Base-by-base conservation (phyloP, 106 monocot genomes). In the Phalaenopsis aphrodite region DNA sequence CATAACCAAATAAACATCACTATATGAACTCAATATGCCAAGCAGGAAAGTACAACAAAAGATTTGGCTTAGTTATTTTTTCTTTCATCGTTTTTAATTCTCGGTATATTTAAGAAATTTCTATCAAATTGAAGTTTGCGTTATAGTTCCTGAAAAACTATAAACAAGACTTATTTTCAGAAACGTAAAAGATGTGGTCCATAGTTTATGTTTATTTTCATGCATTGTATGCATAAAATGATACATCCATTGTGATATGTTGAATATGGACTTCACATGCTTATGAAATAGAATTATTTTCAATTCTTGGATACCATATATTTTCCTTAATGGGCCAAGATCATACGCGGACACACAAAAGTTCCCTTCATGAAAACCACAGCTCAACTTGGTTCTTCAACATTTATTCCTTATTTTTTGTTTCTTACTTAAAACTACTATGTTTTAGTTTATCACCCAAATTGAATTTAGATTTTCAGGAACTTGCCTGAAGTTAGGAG, bases 401-500 rank as follows among this genome's bases (percentile, higher is more conserved):
- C 9, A 24, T 21, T 64, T 64, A 23, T 64, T 64, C 7, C 64
- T 64, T 71, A 15, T 71, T 69, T 37, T 71, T 1, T 24, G 38
- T 71, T 36, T 41, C 8, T 71, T 15, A 4, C 9, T 38, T 71
- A 52, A 39, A 52, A 52, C 9, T 71, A 64, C 21, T 23, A 21
- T n/a, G 64, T 64, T 64, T 64, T 64, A 64, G 64, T 64, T 64
- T 64, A n/a, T 64, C 64, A 64, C 64, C 64, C 21, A 64, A 12
- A 21, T 23, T 64, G 8, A 71, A 24, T 9, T 18, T 43, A 0
- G 41, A 19, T 42, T 80, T 88, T 73, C 83, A 96, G 96, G 84
- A 93, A 96, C 80, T 86, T 96, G 79, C 96, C 96, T 21, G 96
- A 96, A 85, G 96, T 96, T 21, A 91, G 77, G 84, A 94, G 87